A percentile compares a stretch with the other conserved stretches of the same genome.
Conservation (phyloP, 2,329 filamentous ascomycete genomes). For the Alternaria sp. region DNA sequence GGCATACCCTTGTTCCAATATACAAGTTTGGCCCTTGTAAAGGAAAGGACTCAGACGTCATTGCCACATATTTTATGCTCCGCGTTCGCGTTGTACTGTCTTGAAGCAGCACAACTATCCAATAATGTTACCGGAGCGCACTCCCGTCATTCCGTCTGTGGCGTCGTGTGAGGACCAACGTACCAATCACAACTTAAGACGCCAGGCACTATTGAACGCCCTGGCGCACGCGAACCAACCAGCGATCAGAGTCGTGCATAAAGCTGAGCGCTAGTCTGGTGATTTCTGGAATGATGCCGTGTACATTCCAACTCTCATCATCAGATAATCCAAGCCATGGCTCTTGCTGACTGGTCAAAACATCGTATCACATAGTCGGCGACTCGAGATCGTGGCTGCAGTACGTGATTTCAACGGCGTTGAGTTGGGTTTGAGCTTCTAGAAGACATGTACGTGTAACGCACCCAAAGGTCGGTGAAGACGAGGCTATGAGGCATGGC, state of each 20-base stretch:
- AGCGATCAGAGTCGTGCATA: neutral
- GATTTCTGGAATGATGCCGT: neutral
- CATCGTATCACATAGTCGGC: neutral
- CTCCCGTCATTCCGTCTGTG: slow-evolving; percentile 11
- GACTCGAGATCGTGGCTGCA: neutral
- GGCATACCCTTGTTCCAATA: neutral
- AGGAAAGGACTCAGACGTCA: neutral
- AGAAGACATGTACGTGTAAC: neutral
- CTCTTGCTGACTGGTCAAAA: neutral
- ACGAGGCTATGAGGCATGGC: neutral
- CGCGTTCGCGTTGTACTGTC: neutral
- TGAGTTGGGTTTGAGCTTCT: neutral
- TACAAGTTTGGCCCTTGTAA: neutral
- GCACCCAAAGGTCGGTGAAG: neutral
- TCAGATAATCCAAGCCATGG: slow-evolving; percentile 1
- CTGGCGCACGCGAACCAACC: neutral
- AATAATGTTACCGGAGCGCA: slow-evolving; percentile 1
- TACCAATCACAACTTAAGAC: neutral
- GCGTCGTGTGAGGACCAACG: slow-evolving; percentile 5
- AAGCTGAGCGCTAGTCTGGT: neutral
- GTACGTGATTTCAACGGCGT: neutral
- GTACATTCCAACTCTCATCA: neutral
- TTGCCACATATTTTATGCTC: neutral
- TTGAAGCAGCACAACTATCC: neutral
- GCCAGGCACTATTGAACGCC: neutral